Evolutionary conservation across 352 stramenopile species (phyloP).

Genomic region (Plasmopara halstedii): DNA sequence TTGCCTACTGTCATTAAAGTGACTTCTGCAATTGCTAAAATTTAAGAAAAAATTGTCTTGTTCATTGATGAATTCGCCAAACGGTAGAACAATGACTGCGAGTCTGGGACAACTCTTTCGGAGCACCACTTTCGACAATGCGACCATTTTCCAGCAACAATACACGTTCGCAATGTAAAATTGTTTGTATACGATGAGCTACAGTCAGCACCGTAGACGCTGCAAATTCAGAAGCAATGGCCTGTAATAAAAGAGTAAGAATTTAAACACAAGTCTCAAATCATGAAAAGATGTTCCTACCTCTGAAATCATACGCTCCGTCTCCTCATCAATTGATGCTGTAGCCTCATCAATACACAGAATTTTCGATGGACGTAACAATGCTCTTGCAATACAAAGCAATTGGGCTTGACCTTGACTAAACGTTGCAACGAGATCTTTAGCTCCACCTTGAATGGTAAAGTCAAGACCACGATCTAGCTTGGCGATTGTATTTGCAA

Average conservation of each 20-base stretch:
- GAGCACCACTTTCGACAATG: slow-evolving; percentile 44
- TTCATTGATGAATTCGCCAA: too few species aligned
- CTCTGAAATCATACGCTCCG: slow-evolving; percentile 67
- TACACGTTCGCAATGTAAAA: slow-evolving; percentile 90
- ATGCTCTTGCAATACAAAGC: slow-evolving; percentile 63
- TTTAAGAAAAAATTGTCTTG: too few species aligned
- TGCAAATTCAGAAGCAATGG: slow-evolving; percentile 89
- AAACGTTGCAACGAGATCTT: slow-evolving; percentile 35
- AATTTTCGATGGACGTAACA: slow-evolving; percentile 88
- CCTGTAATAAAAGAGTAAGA: slow-evolving; percentile 30
- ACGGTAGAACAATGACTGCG: slow-evolving; percentile 34
- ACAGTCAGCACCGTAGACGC: slow-evolving; percentile 95
- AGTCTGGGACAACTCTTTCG: slow-evolving; percentile 27
- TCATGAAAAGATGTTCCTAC: slow-evolving; percentile 14
- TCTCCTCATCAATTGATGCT: slow-evolving; percentile 86
- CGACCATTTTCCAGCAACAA: slow-evolving; percentile 53
- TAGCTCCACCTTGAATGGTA: slow-evolving; percentile 28
- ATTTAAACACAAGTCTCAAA: background rate
- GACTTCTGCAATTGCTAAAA: too few species aligned
- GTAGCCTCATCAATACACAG: slow-evolving; percentile 91
- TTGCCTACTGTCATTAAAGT: too few species aligned
- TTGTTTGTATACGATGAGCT: slow-evolving; percentile 94
- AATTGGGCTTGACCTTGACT: slow-evolving; percentile 73
- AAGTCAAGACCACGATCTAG: slow-evolving; percentile 47
- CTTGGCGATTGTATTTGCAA: slow-evolving; percentile 34